Conservation (phyloP, 2,329 filamentous ascomycete genomes). For the Nectriaceae sp. region DNA sequence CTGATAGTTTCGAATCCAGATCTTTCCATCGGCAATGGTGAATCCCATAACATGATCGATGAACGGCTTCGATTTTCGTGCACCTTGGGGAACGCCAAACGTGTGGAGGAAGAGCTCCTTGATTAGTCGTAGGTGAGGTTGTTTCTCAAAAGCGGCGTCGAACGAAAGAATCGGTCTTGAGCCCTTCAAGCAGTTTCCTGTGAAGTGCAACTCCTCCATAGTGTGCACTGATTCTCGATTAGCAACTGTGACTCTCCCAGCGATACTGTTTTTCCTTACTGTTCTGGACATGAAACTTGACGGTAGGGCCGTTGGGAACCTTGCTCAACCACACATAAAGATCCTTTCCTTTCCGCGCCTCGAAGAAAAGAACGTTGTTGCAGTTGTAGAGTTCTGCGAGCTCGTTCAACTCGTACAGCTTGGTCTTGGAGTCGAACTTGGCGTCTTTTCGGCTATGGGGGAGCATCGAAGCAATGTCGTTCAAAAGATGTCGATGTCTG, state of each 20-base stretch:
- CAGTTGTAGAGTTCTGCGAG: constrained; percentile 79
- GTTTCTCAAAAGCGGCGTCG: constrained; percentile 80
- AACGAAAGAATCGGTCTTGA: constrained; percentile 90
- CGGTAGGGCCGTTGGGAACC: constrained; percentile 69
- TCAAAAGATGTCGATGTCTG: constrained; percentile 90
- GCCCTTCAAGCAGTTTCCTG: constrained; percentile 94
- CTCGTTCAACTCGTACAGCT: constrained; percentile 80
- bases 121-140: constrained; percentile 78
- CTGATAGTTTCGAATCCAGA: constrained; percentile 96
- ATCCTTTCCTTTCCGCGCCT: constrained; percentile 92
- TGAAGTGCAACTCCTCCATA: constrained; percentile 96
- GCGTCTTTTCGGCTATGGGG: constrained; percentile 93
- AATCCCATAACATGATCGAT: constrained; percentile 95
- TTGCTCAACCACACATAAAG: constrained; percentile 93
- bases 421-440: constrained; percentile 95
- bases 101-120: constrained; percentile 89
- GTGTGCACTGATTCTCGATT: constrained; percentile 70
- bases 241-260: constrained; percentile 13
- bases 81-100: constrained; percentile 88
- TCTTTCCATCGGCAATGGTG: constrained; percentile 86
- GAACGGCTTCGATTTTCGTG: constrained; percentile 91
- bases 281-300: constrained; percentile 77
- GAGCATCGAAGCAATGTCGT: constrained; percentile 84
- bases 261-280: constrained; percentile 43
- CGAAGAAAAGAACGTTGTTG: constrained; percentile 94